Base-by-base conservation (phyloP, 306 rosid genomes). In the Herpetospermum pedunculosum region DNA sequence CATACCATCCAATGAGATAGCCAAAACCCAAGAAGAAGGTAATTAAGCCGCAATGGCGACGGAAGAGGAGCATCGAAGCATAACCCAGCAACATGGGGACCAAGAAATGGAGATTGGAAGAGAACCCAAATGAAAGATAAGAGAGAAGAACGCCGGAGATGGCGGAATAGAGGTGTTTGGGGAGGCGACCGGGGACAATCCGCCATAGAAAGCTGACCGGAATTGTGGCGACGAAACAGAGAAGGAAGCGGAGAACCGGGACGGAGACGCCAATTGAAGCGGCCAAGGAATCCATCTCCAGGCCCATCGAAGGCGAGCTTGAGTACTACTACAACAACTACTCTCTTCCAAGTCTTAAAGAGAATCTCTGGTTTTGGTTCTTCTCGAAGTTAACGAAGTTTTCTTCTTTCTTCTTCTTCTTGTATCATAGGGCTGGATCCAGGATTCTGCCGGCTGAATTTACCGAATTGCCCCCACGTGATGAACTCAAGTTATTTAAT, bases 231-330 rank as follows among this genome's bases (percentile, higher is more conserved):
- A 82, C 86, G 88, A 88, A 91, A 59, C 96, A 95, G 54, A 91
- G 89, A 43, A 95, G 90, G 83, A 95, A 95, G 2, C 97, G 92
- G 72, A 91, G 88, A 57, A 95, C 97, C 8, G 97, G 72, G 21
- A 91, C 87, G 1, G 96, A 91, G 14, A 95, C 83, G 3, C 99
- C 97, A 7, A 95, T 95, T 3, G 92, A 59, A 6, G 85, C 82
- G 35, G 96, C 99, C 89, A 89, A 85, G 87, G 99, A 83, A n/a
- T 85, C 92, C 88, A 91, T 76, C 40, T 84, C 83, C 65, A 85
- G 87, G 77, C 81, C 98, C 96, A 89, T 93, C 81, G 81, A 63
- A n/a, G 72, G n/a, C 30, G n/a, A 1, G 4, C 11, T 23, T n/a
- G n/a, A n/a, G 5, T 47, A 6, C 4, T 30, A 3, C 4, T 2